These are phyloP conservation scores for Nothophaeocryptopus gaeumannii DNA, from an alignment of 2,329 filamentous ascomycete species.

Conservation along the genomic window DNA sequence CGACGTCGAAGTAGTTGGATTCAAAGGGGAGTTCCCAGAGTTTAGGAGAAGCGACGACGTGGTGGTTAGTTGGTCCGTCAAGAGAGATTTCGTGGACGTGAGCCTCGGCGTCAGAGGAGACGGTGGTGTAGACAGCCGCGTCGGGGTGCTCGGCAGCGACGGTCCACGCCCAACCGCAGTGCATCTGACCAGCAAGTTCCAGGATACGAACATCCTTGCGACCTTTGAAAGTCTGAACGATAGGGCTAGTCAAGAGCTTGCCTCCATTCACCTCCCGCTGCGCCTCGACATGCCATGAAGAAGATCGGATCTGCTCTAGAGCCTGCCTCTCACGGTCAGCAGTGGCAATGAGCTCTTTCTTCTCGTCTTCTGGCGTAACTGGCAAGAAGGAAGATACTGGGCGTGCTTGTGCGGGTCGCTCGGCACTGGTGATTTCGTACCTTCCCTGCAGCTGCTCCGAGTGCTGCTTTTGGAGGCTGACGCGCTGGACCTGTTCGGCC, in stretches of 20 bases:
- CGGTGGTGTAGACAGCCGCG: constrained; percentile 80
- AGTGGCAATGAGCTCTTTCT: constrained; percentile 32
- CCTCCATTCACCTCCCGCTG: constrained; percentile 60
- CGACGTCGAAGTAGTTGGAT: constrained; percentile 81
- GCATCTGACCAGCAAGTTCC: constrained; percentile 79
- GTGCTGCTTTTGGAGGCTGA: constrained; percentile 70
- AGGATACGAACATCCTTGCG: constrained; percentile 63
- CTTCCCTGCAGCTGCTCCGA: constrained; percentile 80
- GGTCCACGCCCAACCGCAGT: constrained; percentile 95
- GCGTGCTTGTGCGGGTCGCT: constrained; percentile 42
- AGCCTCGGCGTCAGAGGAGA: constrained; percentile 37
- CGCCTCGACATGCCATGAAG: constrained; percentile 63
- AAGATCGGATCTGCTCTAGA: constrained; percentile 63
- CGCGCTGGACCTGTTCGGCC: constrained; percentile 77
- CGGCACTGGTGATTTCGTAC: constrained; percentile 65
- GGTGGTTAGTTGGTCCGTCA: constrained; percentile 82
- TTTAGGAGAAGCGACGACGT: constrained; percentile 72
- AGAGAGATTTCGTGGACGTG: constrained; percentile 64
- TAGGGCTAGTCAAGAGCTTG: constrained; percentile 56
- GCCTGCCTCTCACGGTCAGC: constrained; percentile 77
- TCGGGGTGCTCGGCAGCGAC: constrained; percentile 82
- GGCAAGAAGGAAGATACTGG: constrained; percentile 46
- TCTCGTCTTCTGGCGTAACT: constrained; percentile 37
- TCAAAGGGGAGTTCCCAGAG: constrained; percentile 82
- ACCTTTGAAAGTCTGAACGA: constrained; percentile 38